phyloP scores from a whole-genome alignment of 148 eudicot species.

The Nyssa sinensis region DNA sequence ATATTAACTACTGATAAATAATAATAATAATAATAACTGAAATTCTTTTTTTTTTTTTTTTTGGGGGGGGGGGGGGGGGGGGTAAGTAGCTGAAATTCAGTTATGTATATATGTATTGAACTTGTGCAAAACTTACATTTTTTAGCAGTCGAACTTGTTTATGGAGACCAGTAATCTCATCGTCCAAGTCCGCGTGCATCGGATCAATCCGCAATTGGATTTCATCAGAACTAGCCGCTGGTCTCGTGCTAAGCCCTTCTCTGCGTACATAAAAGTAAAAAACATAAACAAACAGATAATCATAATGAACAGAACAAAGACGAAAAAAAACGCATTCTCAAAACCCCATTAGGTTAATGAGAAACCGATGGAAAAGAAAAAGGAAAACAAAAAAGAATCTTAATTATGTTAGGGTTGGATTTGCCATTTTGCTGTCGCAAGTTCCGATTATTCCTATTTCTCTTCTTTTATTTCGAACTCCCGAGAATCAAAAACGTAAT shows the following conservation, averaged over 20 bases:
- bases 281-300: neutral
- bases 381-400: neutral
- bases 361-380: neutral
- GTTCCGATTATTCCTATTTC: too few relatives aligned
- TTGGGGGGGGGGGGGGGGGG: too few relatives aligned
- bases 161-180: constrained; percentile 70
- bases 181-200: constrained; percentile 76
- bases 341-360: neutral
- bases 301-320: neutral
- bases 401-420: neutral
- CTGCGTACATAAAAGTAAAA: constrained; percentile 28
- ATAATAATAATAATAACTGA: too few relatives aligned
- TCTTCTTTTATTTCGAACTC: neutral
- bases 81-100: too few relatives aligned
- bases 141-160: constrained; percentile 72
- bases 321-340: neutral
- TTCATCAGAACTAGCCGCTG: constrained; percentile 58
- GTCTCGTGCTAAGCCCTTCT: constrained; percentile 84
- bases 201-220: constrained; percentile 84
- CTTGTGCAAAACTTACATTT: constrained; percentile 56
- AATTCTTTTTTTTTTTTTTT: too few relatives aligned
- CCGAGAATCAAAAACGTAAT: neutral
- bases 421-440: neutral
- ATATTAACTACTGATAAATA: too few relatives aligned
- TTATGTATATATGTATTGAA: too few relatives aligned